Conservation (phyloP, 441 rosid genomes). For the Eutrema salsugineum region DNA sequence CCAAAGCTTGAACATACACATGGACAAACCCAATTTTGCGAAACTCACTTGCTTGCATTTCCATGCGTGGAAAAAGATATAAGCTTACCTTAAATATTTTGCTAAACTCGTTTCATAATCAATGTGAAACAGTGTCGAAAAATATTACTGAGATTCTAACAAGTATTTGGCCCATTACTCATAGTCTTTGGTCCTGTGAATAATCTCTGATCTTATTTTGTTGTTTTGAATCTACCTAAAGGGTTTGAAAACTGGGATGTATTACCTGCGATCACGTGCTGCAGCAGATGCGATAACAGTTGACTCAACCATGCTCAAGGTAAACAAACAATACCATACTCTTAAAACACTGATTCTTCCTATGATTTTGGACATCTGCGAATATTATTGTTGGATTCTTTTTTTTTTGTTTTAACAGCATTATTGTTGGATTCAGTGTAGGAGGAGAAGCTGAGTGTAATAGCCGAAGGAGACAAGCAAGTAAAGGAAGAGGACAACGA, state of each 20-base stretch:
- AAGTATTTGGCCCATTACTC: not conserved
- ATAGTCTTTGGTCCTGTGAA: not conserved
- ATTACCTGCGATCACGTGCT: slow-evolving; percentile 76
- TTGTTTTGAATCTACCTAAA: not conserved
- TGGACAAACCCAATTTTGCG: slow-evolving; percentile 85
- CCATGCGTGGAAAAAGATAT: slow-evolving; percentile 83
- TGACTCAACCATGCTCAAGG: slow-evolving; percentile 58
- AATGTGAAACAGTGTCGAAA: not conserved
- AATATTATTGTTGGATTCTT: too few relatives aligned
- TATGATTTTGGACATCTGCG: not conserved
- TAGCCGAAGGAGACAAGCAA: not conserved
- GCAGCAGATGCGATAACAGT: slow-evolving; percentile 96
- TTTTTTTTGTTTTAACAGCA: too few relatives aligned
- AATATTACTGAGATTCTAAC: not conserved
- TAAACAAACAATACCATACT: slow-evolving; percentile 11
- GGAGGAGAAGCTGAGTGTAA: slow-evolving; percentile 45
- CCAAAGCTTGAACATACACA: slow-evolving; percentile 84
- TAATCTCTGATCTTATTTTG: not conserved
- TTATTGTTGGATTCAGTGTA: slow-evolving; percentile 15
- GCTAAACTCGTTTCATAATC: not conserved
- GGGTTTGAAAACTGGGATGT: slow-evolving; percentile 52
- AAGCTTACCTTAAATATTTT: not conserved
- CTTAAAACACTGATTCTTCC: not conserved
- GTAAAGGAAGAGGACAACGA: slow-evolving; percentile 37
- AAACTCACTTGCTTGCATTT: slow-evolving; percentile 81